A percentile compares a stretch with the other conserved stretches of the same genome.
Evolutionary conservation across 1,284 basidiomycete genomes (phyloP).

Genomic region (Fomitopsis pinicola): DNA sequence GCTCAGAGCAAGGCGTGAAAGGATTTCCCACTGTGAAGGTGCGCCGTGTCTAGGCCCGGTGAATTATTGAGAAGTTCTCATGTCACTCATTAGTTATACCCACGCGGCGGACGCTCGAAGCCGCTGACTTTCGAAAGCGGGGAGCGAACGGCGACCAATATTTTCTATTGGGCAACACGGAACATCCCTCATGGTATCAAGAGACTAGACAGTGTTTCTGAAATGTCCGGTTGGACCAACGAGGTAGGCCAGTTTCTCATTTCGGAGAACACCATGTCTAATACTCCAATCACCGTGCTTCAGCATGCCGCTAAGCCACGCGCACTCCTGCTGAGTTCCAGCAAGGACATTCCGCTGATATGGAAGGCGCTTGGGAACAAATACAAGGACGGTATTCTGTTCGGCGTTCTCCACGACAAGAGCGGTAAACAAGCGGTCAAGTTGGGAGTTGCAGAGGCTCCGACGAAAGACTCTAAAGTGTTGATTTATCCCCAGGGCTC

Average conservation of each 20-base stretch:
- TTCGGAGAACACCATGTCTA: background rate
- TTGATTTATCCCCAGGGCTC: slow-evolving; percentile 60
- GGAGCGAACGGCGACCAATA: slow-evolving; percentile 68
- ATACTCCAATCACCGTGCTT: background rate
- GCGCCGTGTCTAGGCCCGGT: slow-evolving; percentile 11
- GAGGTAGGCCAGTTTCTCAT: slow-evolving; percentile 37
- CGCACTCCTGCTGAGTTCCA: slow-evolving; percentile 72
- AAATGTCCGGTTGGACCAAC: slow-evolving; percentile 58
- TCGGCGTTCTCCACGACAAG: slow-evolving; percentile 69
- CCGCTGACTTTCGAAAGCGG: slow-evolving; percentile 68
- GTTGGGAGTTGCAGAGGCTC: slow-evolving; percentile 51
- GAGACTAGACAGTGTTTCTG: slow-evolving; percentile 58
- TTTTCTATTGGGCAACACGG: slow-evolving; percentile 76
- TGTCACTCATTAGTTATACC: slow-evolving; percentile 54
- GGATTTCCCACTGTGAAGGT: slow-evolving; percentile 93
- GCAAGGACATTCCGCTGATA: slow-evolving; percentile 74
- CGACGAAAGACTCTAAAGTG: slow-evolving; percentile 58
- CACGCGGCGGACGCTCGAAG: slow-evolving; percentile 60
- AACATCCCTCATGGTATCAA: slow-evolving; percentile 68
- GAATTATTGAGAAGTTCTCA: slow-evolving; percentile 1
- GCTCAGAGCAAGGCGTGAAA: slow-evolving; percentile 81
- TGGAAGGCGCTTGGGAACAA: slow-evolving; percentile 85
- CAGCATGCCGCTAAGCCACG: slow-evolving; percentile 57
- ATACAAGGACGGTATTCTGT: slow-evolving; percentile 59
- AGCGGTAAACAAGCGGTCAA: slow-evolving; percentile 52